A percentile compares a stretch with the other conserved stretches of the same genome.
These are phyloP conservation scores for Mortierella claussenii DNA, from an alignment of 192 early-diverging fungal species.

Conservation along the genomic window DNA sequence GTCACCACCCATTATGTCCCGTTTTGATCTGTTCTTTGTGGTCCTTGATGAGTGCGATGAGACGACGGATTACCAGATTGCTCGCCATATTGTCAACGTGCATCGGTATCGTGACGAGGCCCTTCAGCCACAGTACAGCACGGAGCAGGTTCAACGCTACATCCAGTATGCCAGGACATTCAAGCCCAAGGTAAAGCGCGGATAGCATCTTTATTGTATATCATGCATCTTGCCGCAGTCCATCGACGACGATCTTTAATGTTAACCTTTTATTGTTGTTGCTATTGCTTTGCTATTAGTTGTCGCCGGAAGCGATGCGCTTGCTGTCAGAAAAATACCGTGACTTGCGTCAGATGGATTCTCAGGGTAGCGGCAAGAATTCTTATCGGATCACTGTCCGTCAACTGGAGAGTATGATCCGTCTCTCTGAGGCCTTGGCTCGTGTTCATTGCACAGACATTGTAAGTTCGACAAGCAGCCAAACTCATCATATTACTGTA, in stretches of 20 bases:
- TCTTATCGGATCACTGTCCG: constrained; percentile 97
- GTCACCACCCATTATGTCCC: constrained; percentile 98
- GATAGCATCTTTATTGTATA: not conserved
- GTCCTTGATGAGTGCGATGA: constrained; percentile 95
- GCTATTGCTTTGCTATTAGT: too few relatives aligned
- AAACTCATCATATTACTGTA: not conserved
- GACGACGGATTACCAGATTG: constrained; percentile 87
- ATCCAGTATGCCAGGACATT: constrained; percentile 91
- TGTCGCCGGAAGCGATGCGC: constrained; percentile 80
- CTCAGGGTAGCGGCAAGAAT: constrained; percentile 69
- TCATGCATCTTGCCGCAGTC: not conserved
- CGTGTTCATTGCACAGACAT: constrained; percentile 79
- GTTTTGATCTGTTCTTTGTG: constrained; percentile 98
- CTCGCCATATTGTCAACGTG: constrained; percentile 90
- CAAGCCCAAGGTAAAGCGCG: constrained; percentile 73
- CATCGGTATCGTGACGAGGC: constrained; percentile 78
- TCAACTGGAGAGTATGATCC: constrained; percentile 96
- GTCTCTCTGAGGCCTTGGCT: constrained; percentile 94
- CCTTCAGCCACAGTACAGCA: constrained; percentile 77
- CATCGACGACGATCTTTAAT: too few relatives aligned
- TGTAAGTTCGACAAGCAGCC: too few relatives aligned
- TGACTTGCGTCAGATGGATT: constrained; percentile 88
- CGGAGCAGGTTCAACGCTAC: constrained; percentile 83
- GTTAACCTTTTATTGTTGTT: too few relatives aligned
- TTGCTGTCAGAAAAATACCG: constrained; percentile 87